These are phyloP conservation scores for Aspergillus novofumigatus DNA, from an alignment of 2,329 filamentous ascomycete genomes.

Conservation along the genomic window DNA sequence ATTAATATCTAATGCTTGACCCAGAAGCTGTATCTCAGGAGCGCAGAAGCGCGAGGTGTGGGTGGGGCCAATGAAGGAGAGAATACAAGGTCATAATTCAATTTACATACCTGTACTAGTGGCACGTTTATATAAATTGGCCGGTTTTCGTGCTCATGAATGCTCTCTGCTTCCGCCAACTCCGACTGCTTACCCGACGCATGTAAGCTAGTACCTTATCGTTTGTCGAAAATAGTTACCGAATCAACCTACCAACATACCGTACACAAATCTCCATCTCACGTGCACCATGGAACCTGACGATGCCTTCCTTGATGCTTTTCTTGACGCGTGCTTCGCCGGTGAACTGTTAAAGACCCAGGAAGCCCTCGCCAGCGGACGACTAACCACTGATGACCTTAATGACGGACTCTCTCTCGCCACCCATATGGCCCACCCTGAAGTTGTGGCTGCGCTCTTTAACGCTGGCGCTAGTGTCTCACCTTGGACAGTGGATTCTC, in stretches of 20 bases:
- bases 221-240: background rate
- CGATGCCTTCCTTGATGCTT: background rate
- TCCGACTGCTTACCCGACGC: too few relatives aligned
- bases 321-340: background rate
- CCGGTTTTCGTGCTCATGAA: too few relatives aligned
- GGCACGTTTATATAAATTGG: too few relatives aligned
- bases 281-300: background rate
- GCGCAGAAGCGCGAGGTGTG: too few relatives aligned
- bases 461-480: conserved; percentile 6
- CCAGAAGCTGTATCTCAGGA: too few relatives aligned
- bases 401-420: conserved; percentile 7
- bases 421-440: conserved; percentile 1
- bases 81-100: too few relatives aligned
- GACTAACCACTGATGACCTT: conserved; percentile 5
- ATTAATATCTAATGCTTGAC: too few relatives aligned
- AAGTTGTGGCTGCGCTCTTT: conserved; percentile 10
- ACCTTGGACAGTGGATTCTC: background rate
- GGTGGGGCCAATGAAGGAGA: too few relatives aligned
- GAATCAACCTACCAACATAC: background rate
- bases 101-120: too few relatives aligned
- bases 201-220: background rate
- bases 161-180: too few relatives aligned
- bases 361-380: conserved; percentile 6
- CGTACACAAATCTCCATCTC: background rate
- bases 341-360: conserved; percentile 6